Conservation (phyloP, 2,329 filamentous ascomycete species). For the Diaporthe helianthi region DNA sequence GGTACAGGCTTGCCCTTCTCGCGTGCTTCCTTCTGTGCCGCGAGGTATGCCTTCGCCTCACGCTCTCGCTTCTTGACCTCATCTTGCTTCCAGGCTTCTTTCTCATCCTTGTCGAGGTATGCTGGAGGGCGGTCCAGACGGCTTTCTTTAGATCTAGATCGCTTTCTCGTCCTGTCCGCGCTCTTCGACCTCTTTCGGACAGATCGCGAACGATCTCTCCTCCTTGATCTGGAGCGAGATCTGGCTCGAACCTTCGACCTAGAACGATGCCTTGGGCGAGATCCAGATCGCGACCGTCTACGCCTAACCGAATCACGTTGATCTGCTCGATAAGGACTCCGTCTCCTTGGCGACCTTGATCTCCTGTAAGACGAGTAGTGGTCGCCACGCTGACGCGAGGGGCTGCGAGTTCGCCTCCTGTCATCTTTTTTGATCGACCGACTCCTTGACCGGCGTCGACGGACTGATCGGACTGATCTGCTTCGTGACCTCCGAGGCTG, state of each 20-base stretch:
- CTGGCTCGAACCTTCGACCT: conserved; percentile 26
- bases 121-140: conserved; percentile 40
- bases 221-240: conserved; percentile 30
- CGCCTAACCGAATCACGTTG: conserved; percentile 28
- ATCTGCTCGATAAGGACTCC: conserved; percentile 30
- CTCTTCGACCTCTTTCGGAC: conserved; percentile 36
- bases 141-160: conserved; percentile 49
- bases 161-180: conserved; percentile 48
- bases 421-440: conserved; percentile 40
- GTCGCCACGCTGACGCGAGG: conserved; percentile 37
- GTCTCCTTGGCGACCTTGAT: conserved; percentile 32
- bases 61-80: conserved; percentile 68
- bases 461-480: conserved; percentile 40
- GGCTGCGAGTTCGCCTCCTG: conserved; percentile 40
- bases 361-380: conserved; percentile 38
- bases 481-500: conserved; percentile 38
- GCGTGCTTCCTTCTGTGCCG: conserved; percentile 66
- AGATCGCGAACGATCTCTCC: conserved; percentile 32
- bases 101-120: conserved; percentile 53
- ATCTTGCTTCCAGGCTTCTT: conserved; percentile 65
- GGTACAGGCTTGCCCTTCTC: conserved; percentile 65
- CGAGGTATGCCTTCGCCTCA: conserved; percentile 70
- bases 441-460: conserved; percentile 40
- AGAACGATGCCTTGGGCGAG: conserved; percentile 24
- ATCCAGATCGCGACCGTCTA: conserved; percentile 29